These are phyloP conservation scores for Heterobasidion annosum DNA, from an alignment of 1,284 basidiomycete genomes.

Conservation along the genomic window DNA sequence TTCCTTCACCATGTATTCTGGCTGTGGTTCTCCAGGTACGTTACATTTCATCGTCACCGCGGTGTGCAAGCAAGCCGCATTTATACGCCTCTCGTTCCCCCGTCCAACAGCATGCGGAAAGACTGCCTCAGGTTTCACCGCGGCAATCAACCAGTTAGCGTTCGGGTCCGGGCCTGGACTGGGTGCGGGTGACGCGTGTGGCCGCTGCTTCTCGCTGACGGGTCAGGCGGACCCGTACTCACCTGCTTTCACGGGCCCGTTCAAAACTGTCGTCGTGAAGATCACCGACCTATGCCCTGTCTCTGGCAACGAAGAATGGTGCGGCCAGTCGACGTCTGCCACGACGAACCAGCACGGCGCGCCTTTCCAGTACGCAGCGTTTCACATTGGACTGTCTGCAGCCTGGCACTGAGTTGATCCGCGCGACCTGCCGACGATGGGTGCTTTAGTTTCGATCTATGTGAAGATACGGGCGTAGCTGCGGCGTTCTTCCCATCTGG, in stretches of 20 bases:
- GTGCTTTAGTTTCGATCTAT: conserved; percentile 44
- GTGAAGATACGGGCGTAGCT: conserved; percentile 45
- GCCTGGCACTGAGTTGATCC: neutral
- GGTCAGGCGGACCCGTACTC: conserved; percentile 44
- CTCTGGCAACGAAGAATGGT: conserved; percentile 43
- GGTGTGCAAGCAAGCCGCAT: neutral
- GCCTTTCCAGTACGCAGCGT: conserved; percentile 39
- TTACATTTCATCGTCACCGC: neutral
- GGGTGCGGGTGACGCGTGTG: conserved; percentile 52
- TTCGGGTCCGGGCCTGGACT: conserved; percentile 40
- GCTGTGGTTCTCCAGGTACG: conserved; percentile 37
- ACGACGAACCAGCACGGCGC: conserved; percentile 32
- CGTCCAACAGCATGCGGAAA: conserved; percentile 40
- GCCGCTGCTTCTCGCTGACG: conserved; percentile 46
- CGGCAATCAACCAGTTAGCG: conserved; percentile 46
- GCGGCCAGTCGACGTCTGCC: conserved; percentile 36
- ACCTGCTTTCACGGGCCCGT: conserved; percentile 39
- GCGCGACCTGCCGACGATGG: neutral
- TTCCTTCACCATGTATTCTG: conserved; percentile 48
- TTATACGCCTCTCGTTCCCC: neutral
- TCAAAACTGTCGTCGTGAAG: conserved; percentile 47
- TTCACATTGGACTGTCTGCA: neutral
- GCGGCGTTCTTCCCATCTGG: conserved; percentile 46
- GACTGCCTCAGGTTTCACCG: conserved; percentile 39
- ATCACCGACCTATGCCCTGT: conserved; percentile 43